Percentiles rank a stretch among this genome's conserved stretches.
These are phyloP conservation scores for Barnettozyma wickerhamii DNA, from an alignment of 805 yeast species.

Conservation along the genomic window DNA sequence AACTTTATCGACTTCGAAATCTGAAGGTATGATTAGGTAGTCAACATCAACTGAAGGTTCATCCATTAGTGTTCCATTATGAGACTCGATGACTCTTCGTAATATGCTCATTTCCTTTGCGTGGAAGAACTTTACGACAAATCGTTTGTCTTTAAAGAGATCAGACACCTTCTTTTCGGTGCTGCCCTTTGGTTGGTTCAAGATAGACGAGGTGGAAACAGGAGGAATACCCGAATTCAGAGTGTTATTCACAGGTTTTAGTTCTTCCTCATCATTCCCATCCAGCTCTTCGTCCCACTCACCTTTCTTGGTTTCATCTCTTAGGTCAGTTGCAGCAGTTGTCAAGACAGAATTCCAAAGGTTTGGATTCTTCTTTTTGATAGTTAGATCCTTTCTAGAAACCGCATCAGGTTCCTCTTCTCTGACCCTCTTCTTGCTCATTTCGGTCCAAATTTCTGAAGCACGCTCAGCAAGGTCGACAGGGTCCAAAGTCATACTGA, in stretches of 20 bases:
- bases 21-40: conserved; percentile 21
- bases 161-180: conserved; percentile 7
- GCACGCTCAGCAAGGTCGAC: conserved; percentile 14
- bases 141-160: conserved; percentile 39
- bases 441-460: conserved; percentile 25
- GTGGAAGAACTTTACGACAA: conserved; percentile 40
- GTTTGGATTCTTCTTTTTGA: conserved; percentile 24
- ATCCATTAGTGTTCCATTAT: conserved; percentile 35
- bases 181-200: background rate
- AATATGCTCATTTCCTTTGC: conserved; percentile 35
- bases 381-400: conserved; percentile 15
- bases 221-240: conserved; percentile 9
- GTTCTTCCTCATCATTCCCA: conserved; percentile 4
- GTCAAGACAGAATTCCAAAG: conserved; percentile 40
- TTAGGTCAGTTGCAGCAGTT: conserved; percentile 7
- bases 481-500: conserved; percentile 23
- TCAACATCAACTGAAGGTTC: conserved; percentile 2
- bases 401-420: conserved; percentile 7
- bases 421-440: conserved; percentile 18
- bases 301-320: conserved; percentile 3
- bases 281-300: conserved; percentile 24
- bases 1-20: conserved; percentile 11
- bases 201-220: conserved; percentile 5
- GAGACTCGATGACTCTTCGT: conserved; percentile 38
- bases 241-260: background rate